Evolutionary conservation across 169 alveolate species (phyloP), one percentile per base, ranked within the genome.

Genomic region (Plasmodium vivax): DNA sequence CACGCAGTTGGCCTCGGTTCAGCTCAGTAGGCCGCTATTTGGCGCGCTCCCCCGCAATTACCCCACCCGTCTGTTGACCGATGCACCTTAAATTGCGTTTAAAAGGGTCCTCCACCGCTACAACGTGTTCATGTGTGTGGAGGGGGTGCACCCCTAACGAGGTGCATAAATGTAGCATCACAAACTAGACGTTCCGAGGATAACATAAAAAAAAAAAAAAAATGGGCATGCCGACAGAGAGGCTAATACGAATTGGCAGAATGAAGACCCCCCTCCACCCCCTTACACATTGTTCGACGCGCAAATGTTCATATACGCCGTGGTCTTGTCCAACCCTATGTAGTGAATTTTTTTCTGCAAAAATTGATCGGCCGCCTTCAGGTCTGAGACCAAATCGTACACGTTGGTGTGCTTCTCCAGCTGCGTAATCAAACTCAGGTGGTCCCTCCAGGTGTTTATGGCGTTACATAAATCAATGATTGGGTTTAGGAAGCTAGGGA

Each of bases 371-470:
- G 95, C 95, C 30, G 95, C 95, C 54, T 91, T 91, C 19, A 91
- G 38, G 32, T 91, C 95, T 51, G 95, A 91, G 54, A 91, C 95
- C 27, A 91, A 19, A 56, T 91, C 92, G 74, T 91, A 82, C 27
- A 91, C 95, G 82, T 91, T 91, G 12, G 95, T 91, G 41, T 91
- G 95, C 43, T 91, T 68, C 54, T 91, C 95, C 77, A 91, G 58
- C 72, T 91, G 83, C 1, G 84, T 72, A 27, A 91, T 91, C 77
- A 91, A 82, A 41, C 81, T 43, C 71, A 91, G 68, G 82, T 91
- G 95, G 47, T 72, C 85, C 83, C 92, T 82, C 95, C 95, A 91
- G n/a, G 92, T 82, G 74, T 91, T 82, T 68, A 91, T 91, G 27
- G 95, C 91, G 72, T 91, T 72, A 38, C 95, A 91, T 73, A 91